phyloP scores from a whole-genome alignment of 176 grass and related monocot genomes.

The Oryza punctata region DNA sequence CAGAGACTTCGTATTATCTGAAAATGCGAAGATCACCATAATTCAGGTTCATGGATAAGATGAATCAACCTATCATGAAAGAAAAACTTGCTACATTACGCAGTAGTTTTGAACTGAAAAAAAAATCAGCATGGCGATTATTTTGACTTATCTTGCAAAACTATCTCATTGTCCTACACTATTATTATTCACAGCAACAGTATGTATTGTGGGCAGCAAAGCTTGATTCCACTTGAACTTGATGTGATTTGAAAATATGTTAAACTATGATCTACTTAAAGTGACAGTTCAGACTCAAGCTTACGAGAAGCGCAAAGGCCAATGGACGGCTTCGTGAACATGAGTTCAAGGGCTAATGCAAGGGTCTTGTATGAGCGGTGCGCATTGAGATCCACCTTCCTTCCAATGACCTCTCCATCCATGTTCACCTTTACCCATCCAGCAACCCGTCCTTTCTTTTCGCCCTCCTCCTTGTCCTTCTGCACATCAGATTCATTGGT shows the following conservation, averaged over 20 bases:
- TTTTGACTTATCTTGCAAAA: neutral
- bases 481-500: neutral
- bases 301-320: slow-evolving; percentile 47
- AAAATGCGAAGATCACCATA: slow-evolving; percentile 7
- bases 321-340: slow-evolving; percentile 62
- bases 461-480: slow-evolving; percentile 48
- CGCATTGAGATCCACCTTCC: slow-evolving; percentile 75
- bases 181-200: neutral
- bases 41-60: neutral
- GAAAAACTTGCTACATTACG: neutral
- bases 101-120: neutral
- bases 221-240: neutral
- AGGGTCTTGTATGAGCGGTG: slow-evolving; percentile 68
- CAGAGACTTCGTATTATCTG: slow-evolving; percentile 45
- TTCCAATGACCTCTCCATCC: slow-evolving; percentile 88
- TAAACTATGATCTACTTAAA: neutral
- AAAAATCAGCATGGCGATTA: neutral
- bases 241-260: neutral
- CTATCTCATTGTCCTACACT: neutral
- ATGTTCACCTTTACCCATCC: slow-evolving; percentile 81
- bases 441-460: slow-evolving; percentile 33
- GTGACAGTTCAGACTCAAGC: neutral
- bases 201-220: neutral
- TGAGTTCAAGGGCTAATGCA: slow-evolving; percentile 69
- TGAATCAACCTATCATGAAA: neutral